These are phyloP conservation scores for Nicotiana attenuata DNA, from an alignment of 257 asterid species.

Conservation along the genomic window DNA sequence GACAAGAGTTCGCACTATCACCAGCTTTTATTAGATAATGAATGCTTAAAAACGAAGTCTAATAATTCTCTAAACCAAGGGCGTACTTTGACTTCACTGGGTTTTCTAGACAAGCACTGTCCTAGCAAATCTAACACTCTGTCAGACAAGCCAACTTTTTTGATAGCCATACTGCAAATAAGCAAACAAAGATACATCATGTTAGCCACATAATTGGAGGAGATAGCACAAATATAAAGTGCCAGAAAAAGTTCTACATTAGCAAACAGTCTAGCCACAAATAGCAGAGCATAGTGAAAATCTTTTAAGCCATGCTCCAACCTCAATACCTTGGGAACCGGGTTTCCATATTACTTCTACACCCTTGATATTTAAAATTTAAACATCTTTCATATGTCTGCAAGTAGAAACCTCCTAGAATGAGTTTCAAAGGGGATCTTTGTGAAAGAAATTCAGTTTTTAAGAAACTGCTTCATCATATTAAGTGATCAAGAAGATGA, in stretches of 20 bases:
- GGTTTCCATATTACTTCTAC: neutral
- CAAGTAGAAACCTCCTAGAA: neutral
- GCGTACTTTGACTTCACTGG: slow-evolving; percentile 72
- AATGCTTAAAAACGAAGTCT: slow-evolving; percentile 15
- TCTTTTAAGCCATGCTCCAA: neutral
- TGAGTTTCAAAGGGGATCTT: neutral
- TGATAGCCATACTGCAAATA: slow-evolving; percentile 49
- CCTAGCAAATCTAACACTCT: slow-evolving; percentile 57
- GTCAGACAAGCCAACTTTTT: slow-evolving; percentile 57
- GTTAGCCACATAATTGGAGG: neutral
- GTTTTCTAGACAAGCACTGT: slow-evolving; percentile 60
- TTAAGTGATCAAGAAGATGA: slow-evolving; percentile 1
- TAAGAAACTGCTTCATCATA: neutral
- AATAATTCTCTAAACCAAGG: slow-evolving; percentile 13
- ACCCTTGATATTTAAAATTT: neutral
- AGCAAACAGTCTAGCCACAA: neutral
- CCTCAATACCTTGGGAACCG: neutral
- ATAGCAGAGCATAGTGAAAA: neutral
- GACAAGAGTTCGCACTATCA: slow-evolving; percentile 62
- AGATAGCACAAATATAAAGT: neutral
- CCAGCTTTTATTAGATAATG: slow-evolving; percentile 39
- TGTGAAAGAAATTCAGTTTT: neutral
- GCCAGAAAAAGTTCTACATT: neutral
- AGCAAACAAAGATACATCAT: neutral
- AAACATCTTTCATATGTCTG: neutral